A percentile compares a stretch with the other conserved stretches of the same genome.
Conservation (phyloP, 2,329 filamentous ascomycete species). For the Colletotrichum sp. region DNA sequence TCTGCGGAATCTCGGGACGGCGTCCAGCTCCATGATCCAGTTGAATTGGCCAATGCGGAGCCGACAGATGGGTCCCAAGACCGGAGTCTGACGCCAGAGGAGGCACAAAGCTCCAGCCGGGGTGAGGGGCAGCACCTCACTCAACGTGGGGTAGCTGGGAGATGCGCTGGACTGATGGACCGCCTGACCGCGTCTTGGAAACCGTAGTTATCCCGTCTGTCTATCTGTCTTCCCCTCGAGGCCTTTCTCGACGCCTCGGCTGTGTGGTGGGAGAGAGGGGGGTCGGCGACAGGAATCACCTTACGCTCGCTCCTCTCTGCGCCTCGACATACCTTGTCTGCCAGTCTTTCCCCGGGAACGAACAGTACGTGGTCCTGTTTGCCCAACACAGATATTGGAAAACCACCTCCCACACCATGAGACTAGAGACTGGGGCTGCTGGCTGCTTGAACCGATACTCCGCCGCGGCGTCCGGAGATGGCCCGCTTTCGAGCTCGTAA, state of each 20-base stretch:
- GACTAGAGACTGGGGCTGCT: background rate
- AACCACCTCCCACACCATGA: background rate
- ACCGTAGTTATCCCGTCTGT: background rate
- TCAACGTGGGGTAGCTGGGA: constrained; percentile 10
- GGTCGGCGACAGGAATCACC: background rate
- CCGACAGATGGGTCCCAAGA: background rate
- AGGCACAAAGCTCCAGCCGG: background rate
- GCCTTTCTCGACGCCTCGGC: background rate
- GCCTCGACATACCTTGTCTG: background rate
- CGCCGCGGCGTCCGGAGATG: background rate
- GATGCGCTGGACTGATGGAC: background rate
- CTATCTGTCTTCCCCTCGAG: background rate
- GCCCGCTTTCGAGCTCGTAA: constrained; percentile 3
- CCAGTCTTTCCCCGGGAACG: background rate
- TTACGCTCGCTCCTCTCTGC: background rate
- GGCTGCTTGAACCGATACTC: background rate
- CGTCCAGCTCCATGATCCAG: background rate
- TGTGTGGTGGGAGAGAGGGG: background rate
- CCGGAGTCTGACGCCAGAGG: background rate
- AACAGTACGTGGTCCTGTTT: background rate
- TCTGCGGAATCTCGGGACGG: constrained; percentile 20
- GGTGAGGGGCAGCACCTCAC: constrained; percentile 3
- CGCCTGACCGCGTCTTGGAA: background rate
- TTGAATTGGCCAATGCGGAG: constrained; percentile 2
- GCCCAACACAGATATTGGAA: background rate